Evolutionary conservation across 1,139 yeast genomes (phyloP).

Genomic region (Zhuliangozyma parablackwelliae): DNA sequence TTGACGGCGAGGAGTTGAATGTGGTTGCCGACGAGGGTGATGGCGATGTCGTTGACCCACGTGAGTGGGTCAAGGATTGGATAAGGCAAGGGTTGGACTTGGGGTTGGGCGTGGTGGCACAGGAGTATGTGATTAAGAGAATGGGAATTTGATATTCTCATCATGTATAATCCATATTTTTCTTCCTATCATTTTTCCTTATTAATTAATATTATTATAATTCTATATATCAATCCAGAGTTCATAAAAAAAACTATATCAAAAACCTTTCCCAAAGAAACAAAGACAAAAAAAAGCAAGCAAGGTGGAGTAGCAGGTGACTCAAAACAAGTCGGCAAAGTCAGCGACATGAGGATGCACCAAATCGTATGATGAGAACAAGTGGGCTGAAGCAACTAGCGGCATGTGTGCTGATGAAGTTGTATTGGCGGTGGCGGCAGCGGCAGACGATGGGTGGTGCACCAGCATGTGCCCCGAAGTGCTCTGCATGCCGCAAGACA

Average conservation of each 20-base stretch:
- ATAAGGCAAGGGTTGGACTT: slow-evolving; percentile 75
- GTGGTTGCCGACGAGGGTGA: slow-evolving; percentile 13
- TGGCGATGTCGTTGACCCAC: slow-evolving; percentile 56
- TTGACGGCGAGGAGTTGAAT: slow-evolving; percentile 47
- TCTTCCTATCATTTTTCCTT: no score
- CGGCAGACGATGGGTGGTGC: background rate
- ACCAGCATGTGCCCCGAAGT: slow-evolving; percentile 1
- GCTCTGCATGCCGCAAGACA: slow-evolving; percentile 35
- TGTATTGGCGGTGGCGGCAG: background rate
- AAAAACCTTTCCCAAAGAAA: background rate
- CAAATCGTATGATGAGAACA: slow-evolving; percentile 10
- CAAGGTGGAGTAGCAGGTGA: background rate
- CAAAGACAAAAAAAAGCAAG: background rate
- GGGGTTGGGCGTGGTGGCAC: slow-evolving; percentile 82
- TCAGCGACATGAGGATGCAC: slow-evolving; percentile 47
- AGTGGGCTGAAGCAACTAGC: background rate
- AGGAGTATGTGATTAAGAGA: slow-evolving; percentile 82
- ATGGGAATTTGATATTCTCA: slow-evolving; percentile 77
- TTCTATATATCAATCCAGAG: background rate
- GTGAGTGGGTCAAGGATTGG: slow-evolving; percentile 96
- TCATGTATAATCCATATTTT: no score
- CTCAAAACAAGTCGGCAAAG: slow-evolving; percentile 43
- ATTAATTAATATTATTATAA: no score
- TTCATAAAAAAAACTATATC: background rate
- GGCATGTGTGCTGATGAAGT: no score